These are phyloP conservation scores for Endocarpon pusillum DNA, from an alignment of 495 filamentous ascomycete species.

Conservation along the genomic window DNA sequence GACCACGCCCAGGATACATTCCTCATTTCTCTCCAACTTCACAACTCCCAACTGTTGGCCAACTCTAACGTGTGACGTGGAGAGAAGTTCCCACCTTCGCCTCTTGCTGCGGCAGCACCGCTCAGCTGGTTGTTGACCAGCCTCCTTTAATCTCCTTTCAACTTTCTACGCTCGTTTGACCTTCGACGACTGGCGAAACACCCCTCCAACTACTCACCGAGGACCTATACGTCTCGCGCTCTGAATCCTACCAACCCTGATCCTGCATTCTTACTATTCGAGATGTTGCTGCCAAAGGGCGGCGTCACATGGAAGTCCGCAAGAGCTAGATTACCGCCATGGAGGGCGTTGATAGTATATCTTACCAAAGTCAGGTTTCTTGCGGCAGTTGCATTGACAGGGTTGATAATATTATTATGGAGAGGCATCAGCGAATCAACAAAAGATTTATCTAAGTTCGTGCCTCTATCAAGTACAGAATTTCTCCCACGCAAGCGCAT, in stretches of 20 bases:
- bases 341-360: conserved; percentile 59
- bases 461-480: conserved; percentile 1
- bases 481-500: too few relatives aligned
- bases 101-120: too few relatives aligned
- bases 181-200: too few relatives aligned
- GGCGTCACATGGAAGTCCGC: conserved; percentile 89
- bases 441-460: conserved; percentile 81
- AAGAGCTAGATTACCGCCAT: conserved; percentile 62
- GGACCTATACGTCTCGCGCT: background rate
- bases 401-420: conserved; percentile 75
- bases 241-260: background rate
- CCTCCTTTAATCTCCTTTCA: background rate
- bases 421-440: conserved; percentile 67
- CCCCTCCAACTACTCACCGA: too few relatives aligned
- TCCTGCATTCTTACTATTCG: conserved; percentile 2
- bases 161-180: background rate
- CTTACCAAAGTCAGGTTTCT: conserved; percentile 67
- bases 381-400: conserved; percentile 51
- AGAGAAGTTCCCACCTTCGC: too few relatives aligned
- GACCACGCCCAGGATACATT: too few relatives aligned
- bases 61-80: too few relatives aligned
- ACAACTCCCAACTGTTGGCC: too few relatives aligned
- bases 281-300: conserved; percentile 70
- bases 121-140: background rate
- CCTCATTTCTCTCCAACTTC: too few relatives aligned